phyloP scores from a whole-genome alignment of 176 grass and related monocot genomes.

The Olyra latifolia region DNA sequence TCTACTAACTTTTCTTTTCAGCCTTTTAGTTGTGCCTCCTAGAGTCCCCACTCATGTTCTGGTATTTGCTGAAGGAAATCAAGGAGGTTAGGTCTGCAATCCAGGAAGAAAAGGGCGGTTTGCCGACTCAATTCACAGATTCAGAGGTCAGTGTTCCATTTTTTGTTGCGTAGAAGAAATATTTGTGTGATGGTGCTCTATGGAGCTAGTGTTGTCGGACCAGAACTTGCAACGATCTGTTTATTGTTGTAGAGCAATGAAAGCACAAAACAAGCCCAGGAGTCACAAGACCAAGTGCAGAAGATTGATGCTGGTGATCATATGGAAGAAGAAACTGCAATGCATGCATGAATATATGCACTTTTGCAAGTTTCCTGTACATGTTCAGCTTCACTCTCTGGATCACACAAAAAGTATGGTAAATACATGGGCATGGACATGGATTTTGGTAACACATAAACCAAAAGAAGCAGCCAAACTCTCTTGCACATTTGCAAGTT shows the following conservation, averaged over 20 bases:
- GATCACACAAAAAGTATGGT: background rate
- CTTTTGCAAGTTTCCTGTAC: background rate
- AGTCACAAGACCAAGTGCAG: background rate
- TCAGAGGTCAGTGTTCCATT: background rate
- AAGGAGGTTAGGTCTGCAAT: slow-evolving; percentile 48
- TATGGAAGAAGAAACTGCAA: slow-evolving; percentile 9
- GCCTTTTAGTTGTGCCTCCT: background rate
- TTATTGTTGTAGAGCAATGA: slow-evolving; percentile 24
- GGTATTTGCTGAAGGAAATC: slow-evolving; percentile 48
- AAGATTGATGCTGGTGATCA: background rate
- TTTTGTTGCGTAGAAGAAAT: background rate
- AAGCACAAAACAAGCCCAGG: background rate
- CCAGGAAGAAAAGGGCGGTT: slow-evolving; percentile 41
- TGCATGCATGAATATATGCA: slow-evolving; percentile 6
- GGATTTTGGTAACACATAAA: background rate
- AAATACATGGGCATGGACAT: background rate
- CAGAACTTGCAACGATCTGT: background rate
- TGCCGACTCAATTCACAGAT: slow-evolving; percentile 10
- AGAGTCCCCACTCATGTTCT: background rate
- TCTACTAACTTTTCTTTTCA: background rate
- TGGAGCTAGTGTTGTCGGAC: background rate
- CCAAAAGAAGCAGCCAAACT: background rate
- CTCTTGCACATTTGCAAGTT: background rate
- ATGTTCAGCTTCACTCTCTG: background rate
- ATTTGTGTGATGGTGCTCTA: background rate